These are phyloP conservation scores for Aspergillus neoniger DNA, from an alignment of 2,329 filamentous ascomycete genomes.

Conservation along the genomic window DNA sequence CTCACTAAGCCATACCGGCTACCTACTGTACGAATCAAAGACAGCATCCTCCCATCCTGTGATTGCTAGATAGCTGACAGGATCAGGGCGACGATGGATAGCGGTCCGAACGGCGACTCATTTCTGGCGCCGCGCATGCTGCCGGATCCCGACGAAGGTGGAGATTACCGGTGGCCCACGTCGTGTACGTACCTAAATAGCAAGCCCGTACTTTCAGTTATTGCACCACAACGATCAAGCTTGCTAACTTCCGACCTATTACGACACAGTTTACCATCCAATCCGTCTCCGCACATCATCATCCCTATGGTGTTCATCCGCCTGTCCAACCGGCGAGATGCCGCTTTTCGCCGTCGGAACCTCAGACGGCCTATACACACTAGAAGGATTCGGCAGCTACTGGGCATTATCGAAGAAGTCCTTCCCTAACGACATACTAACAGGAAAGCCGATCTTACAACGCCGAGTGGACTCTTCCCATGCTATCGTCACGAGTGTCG, in stretches of 20 bases:
- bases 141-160: slow-evolving; percentile 34
- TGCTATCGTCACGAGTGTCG: slow-evolving; percentile 36
- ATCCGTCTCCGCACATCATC: slow-evolving; percentile 29
- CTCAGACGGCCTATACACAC: slow-evolving; percentile 38
- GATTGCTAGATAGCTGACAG: slow-evolving; percentile 18
- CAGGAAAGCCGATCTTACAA: slow-evolving; percentile 18
- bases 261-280: slow-evolving; percentile 27
- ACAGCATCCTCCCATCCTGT: slow-evolving; percentile 6
- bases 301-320: slow-evolving; percentile 41
- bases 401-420: slow-evolving; percentile 34
- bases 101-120: slow-evolving; percentile 35
- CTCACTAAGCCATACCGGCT: slow-evolving; percentile 38
- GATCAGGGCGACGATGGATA: slow-evolving; percentile 40
- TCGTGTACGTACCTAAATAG: slow-evolving; percentile 24
- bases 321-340: slow-evolving; percentile 33
- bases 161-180: slow-evolving; percentile 35
- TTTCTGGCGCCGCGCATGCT: slow-evolving; percentile 35
- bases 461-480: slow-evolving; percentile 29
- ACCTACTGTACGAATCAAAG: slow-evolving; percentile 32
- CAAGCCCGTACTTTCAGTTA: background rate
- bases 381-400: slow-evolving; percentile 30
- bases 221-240: background rate
- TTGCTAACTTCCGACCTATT: background rate
- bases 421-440: slow-evolving; percentile 22
- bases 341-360: slow-evolving; percentile 42